Evolutionary conservation across 2,329 filamentous ascomycete genomes (phyloP).

Genomic region (Cryphonectria parasitica): DNA sequence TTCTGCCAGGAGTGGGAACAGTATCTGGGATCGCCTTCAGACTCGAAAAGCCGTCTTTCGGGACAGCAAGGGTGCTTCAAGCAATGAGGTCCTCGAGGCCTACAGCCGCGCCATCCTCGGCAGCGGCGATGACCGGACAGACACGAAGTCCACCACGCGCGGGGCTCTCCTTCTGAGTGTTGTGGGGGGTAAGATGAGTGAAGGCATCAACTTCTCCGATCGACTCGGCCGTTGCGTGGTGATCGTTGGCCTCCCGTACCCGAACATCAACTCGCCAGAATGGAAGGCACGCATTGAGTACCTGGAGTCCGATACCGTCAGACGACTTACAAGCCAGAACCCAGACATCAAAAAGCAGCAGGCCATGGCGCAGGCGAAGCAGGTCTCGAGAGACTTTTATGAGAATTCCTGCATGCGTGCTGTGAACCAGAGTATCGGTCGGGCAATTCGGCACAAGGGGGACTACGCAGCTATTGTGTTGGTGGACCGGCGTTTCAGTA

Average conservation of each 20-base stretch:
- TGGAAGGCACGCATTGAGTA: conserved; percentile 94
- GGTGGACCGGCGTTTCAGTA: conserved; percentile 79
- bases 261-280: conserved; percentile 85
- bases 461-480: conserved; percentile 93
- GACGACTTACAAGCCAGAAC: conserved; percentile 38
- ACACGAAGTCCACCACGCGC: conserved; percentile 34
- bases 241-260: conserved; percentile 91
- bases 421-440: conserved; percentile 94
- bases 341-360: conserved; percentile 30
- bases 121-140: conserved; percentile 37
- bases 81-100: conserved; percentile 71
- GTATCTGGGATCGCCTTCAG: conserved; percentile 63
- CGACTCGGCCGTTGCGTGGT: conserved; percentile 84
- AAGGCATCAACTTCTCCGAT: conserved; percentile 98
- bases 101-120: conserved; percentile 72
- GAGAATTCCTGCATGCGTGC: conserved; percentile 96
- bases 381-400: conserved; percentile 77
- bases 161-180: conserved; percentile 88
- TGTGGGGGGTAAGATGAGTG: conserved; percentile 91
- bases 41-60: conserved; percentile 66
- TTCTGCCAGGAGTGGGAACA: conserved; percentile 37
- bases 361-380: conserved; percentile 49
- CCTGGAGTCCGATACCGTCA: conserved; percentile 65
- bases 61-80: conserved; percentile 57
- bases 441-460: conserved; percentile 83